Percentiles rank a stretch among this genome's conserved stretches.
phyloP scores from a whole-genome alignment of 2,329 filamentous ascomycete species.

The Diaporthe sp. region DNA sequence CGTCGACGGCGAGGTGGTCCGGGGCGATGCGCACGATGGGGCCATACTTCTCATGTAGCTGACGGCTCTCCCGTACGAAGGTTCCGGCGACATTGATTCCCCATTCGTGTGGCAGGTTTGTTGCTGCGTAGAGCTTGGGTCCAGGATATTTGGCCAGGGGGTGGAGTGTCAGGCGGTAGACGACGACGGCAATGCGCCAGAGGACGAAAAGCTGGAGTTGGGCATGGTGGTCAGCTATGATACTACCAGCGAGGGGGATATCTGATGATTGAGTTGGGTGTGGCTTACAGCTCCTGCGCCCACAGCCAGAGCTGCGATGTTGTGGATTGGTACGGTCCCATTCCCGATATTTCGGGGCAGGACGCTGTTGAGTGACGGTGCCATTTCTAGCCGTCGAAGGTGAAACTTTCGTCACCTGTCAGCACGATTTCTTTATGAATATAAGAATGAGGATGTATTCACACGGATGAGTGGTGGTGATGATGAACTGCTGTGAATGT shows the following conservation, averaged over 20 bases:
- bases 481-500: neutral
- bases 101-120: conserved; percentile 7
- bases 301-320: neutral
- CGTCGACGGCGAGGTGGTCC: conserved; percentile 26
- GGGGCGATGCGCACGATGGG: conserved; percentile 36
- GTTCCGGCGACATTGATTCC: neutral
- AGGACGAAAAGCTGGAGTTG: conserved; percentile 11
- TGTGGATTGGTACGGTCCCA: neutral
- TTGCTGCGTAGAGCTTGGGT: conserved; percentile 29
- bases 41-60: conserved; percentile 34
- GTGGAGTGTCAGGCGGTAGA: conserved; percentile 33
- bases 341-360: neutral
- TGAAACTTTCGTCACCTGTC: neutral
- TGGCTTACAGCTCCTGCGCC: conserved; percentile 6
- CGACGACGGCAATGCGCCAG: conserved; percentile 3
- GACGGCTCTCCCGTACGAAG: neutral
- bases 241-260: neutral
- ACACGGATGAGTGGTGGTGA: neutral
- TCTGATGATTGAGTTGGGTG: too few species aligned
- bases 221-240: neutral
- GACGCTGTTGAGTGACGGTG: neutral
- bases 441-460: neutral
- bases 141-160: conserved; percentile 37
- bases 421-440: neutral
- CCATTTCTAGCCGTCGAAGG: neutral